Evolutionary conservation across 2,329 filamentous ascomycete species (phyloP).

Genomic region (Sporothrix euskadiensis): DNA sequence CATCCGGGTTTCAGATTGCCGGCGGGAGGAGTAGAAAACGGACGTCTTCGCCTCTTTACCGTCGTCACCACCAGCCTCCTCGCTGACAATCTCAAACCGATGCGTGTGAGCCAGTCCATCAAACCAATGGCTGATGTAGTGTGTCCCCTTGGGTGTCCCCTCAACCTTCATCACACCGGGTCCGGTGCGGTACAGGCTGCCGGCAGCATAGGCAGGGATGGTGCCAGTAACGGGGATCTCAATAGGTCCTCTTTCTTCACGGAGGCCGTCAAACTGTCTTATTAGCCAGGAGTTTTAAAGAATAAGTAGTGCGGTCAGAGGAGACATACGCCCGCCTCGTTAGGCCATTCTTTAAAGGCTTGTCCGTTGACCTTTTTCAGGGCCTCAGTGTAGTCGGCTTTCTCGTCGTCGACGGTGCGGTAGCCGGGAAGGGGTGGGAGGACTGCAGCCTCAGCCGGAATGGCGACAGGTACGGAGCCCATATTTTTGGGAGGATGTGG

Average conservation of each 20-base stretch:
- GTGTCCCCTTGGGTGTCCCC: constrained; percentile 58
- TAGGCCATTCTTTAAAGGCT: constrained; percentile 31
- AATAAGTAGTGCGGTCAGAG: not conserved
- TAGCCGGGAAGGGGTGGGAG: not conserved
- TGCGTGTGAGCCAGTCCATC: constrained; percentile 73
- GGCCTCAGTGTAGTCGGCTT: constrained; percentile 2
- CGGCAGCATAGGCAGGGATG: constrained; percentile 71
- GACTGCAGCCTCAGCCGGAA: not conserved
- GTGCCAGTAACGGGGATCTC: constrained; percentile 62
- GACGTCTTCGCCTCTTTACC: constrained; percentile 34
- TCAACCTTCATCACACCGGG: constrained; percentile 66
- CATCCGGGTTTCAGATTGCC: constrained; percentile 64
- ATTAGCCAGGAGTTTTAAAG: not conserved
- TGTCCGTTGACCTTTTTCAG: not conserved
- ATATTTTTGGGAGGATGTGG: not conserved
- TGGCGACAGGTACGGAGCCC: not conserved
- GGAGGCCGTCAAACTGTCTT: constrained; percentile 64
- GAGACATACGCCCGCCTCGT: constrained; percentile 32
- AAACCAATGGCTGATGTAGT: constrained; percentile 74
- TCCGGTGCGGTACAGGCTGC: constrained; percentile 72
- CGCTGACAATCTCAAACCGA: constrained; percentile 65
- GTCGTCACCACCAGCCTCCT: constrained; percentile 32
- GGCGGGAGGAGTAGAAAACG: constrained; percentile 71
- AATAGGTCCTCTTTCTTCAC: constrained; percentile 65
- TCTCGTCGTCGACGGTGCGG: constrained; percentile 24